Evolutionary conservation across 805 yeast genomes (phyloP).

Genomic region (Ogataea chonburiensis): DNA sequence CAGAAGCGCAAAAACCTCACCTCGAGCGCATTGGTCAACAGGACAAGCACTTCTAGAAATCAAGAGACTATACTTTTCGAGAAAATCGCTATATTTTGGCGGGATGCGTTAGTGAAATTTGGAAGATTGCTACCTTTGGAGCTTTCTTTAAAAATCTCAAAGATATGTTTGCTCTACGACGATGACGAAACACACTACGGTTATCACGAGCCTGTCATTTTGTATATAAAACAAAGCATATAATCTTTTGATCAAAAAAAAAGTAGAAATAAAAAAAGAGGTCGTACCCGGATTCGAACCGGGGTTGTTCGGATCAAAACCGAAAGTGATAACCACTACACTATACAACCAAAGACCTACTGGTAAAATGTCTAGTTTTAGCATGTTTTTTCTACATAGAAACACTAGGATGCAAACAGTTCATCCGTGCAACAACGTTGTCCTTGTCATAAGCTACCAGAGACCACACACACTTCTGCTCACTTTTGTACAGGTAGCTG

Average conservation of each 20-base stretch:
- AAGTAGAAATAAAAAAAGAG: conserved; percentile 34
- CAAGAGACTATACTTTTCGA: conserved; percentile 29
- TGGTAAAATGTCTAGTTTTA: neutral
- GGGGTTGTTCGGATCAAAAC: conserved; percentile 82
- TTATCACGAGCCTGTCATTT: conserved; percentile 29
- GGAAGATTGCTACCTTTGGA: conserved; percentile 42
- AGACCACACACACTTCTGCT: no score
- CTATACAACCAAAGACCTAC: conserved; percentile 44
- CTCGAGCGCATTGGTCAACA: conserved; percentile 9
- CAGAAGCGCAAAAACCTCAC: conserved; percentile 1
- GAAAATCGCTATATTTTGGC: conserved; percentile 33
- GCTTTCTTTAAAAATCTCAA: conserved; percentile 37
- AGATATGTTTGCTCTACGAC: conserved; percentile 30
- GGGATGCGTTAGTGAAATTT: conserved; percentile 38
- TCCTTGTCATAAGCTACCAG: no score
- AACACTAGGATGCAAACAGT: neutral
- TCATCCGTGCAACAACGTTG: no score
- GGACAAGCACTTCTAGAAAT: conserved; percentile 29
- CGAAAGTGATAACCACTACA: conserved; percentile 81
- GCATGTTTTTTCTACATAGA: neutral
- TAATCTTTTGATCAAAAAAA: conserved; percentile 2
- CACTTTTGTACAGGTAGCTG: no score
- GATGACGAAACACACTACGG: conserved; percentile 27
- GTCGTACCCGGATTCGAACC: conserved; percentile 86
- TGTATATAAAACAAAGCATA: conserved; percentile 13